Evolutionary conservation across 345 rosid species (phyloP).

Genomic region (Salix exigua): DNA sequence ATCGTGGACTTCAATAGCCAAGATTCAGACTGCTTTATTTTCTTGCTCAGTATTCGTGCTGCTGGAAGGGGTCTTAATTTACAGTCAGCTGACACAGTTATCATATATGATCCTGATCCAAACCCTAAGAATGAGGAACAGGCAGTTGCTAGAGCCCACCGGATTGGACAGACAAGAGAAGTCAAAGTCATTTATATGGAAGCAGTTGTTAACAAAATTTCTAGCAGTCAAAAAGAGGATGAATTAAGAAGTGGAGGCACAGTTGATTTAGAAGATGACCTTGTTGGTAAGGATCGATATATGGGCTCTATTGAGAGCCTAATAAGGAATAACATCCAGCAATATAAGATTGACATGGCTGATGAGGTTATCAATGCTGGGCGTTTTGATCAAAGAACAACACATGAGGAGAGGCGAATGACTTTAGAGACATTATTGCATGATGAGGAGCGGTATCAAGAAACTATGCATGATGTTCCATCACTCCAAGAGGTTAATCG

Average conservation of each 20-base stretch:
- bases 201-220: constrained; percentile 88
- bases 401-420: constrained; percentile 97
- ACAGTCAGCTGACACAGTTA: constrained; percentile 96
- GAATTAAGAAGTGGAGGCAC: constrained; percentile 83
- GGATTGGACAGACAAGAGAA: constrained; percentile 97
- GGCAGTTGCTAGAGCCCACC: constrained; percentile 99
- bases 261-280: constrained; percentile 86
- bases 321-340: constrained; percentile 97
- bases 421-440: constrained; percentile 95
- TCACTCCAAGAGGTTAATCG: constrained; percentile 89
- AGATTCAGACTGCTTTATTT: constrained; percentile 84
- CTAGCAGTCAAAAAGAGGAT: constrained; percentile 94
- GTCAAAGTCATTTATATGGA: constrained; percentile 99
- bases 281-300: constrained; percentile 96
- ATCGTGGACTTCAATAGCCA: constrained; percentile 92
- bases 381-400: constrained; percentile 99
- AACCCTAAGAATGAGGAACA: constrained; percentile 99
- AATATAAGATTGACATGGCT: constrained; percentile 99
- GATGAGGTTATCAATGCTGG: constrained; percentile 99
- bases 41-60: constrained; percentile 96
- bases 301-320: constrained; percentile 98
- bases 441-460: constrained; percentile 98
- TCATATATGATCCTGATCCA: constrained; percentile 99
- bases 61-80: constrained; percentile 99
- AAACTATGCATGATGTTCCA: constrained; percentile 97